Base-by-base conservation (phyloP, 495 filamentous ascomycete species). In the Durotheca rogersii region DNA sequence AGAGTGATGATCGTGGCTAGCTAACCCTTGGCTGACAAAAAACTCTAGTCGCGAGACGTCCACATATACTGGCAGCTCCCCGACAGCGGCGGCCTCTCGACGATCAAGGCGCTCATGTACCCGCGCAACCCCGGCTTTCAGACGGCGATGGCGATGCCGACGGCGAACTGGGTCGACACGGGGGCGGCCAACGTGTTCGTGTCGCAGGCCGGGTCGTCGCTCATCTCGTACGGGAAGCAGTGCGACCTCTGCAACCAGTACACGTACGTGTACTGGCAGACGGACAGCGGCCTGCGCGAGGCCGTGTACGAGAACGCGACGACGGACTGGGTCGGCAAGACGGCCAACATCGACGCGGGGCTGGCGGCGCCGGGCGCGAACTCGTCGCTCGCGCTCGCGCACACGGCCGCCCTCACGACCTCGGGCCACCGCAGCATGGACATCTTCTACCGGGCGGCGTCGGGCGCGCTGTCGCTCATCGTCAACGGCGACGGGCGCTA, bases 31-130 rank as follows among this genome's bases (percentile, higher is more conserved):
- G 9, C 2, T 29, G 30, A 36, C 29, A 65, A 58, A 45, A 30
- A n/a, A n/a, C n/a, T n/a, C n/a, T n/a, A n/a, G n/a, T n/a, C n/a
- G n/a, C 62, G 58, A 38, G 58, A 59, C 18, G 48, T 65, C n/a
- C 53, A 59, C 25, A 31, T 65, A n/a, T 65, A 65, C 45, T 65
- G 56, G 48, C 62, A 65, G 32, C 40, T 53, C 7, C 51, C 56
- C 10, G 55, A 56, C 5, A 53, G 54, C 32, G 56, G 51, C 7
- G 56, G 51, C 10, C 49, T 53, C 2, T 7, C 62, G 14, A 60
- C 58, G 0, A 62, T 65, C 16, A 51, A 47, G 31, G 53, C 58
- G 10, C 21, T 62, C 6, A 32, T 48, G 2, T 65, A 65, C 40
- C 51, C 10, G 17, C 42, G 25, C 21, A n/a, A 32, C 7, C 39